Evolutionary conservation across 345 rosid genomes (phyloP).

Genomic region (Litchi chinensis): DNA sequence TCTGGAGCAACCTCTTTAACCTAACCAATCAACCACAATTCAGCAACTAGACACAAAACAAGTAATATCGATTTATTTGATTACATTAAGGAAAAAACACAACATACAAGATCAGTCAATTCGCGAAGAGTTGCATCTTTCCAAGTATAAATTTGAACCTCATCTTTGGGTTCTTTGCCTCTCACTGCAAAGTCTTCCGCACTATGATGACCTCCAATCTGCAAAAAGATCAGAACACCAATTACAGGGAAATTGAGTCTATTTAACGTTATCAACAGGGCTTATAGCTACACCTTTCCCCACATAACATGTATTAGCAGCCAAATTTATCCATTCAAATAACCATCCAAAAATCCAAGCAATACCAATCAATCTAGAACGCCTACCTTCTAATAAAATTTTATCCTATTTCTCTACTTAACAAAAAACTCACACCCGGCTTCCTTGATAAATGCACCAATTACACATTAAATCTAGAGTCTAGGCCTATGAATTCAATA

Average conservation of each 20-base stretch:
- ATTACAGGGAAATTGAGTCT: background rate
- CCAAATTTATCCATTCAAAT: background rate
- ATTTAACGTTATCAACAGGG: background rate
- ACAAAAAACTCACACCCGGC: background rate
- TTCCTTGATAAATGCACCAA: background rate
- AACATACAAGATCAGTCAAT: slow-evolving; percentile 77
- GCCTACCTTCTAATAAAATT: background rate
- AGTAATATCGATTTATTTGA: background rate
- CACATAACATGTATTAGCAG: background rate
- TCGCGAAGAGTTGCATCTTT: slow-evolving; percentile 93
- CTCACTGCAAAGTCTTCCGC: slow-evolving; percentile 86
- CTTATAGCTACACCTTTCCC: background rate
- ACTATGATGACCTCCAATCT: slow-evolving; percentile 80
- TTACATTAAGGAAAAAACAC: background rate
- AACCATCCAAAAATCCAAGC: background rate
- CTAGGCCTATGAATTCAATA: background rate
- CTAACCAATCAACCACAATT: slow-evolving; percentile 29
- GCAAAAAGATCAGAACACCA: slow-evolving; percentile 14
- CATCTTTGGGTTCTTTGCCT: slow-evolving; percentile 96
- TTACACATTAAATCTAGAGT: background rate
- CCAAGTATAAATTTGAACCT: slow-evolving; percentile 98
- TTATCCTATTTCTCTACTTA: background rate
- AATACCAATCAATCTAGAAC: background rate
- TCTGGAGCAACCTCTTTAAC: slow-evolving; percentile 91
- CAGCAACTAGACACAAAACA: background rate